These are phyloP conservation scores for Lepraria neglecta DNA, from an alignment of 495 filamentous ascomycete species.

Conservation along the genomic window DNA sequence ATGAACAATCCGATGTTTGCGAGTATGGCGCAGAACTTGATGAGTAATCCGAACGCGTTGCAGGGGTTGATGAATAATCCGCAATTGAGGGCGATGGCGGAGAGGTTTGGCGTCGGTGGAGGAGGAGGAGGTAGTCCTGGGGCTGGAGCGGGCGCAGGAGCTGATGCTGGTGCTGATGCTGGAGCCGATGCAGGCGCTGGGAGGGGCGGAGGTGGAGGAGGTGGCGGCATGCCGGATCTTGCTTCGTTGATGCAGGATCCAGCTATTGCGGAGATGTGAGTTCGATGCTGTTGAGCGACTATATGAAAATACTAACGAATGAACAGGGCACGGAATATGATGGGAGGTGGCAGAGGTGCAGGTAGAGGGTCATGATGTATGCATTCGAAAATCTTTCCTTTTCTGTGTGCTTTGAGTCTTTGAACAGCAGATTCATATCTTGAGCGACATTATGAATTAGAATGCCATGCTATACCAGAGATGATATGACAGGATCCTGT, in stretches of 20 bases:
- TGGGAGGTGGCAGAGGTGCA: constrained; percentile 52
- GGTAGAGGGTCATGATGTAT: constrained; percentile 35
- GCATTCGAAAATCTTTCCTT: not conserved
- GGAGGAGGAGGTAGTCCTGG: constrained; percentile 39
- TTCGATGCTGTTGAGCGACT: constrained; percentile 22
- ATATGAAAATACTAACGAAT: constrained; percentile 8
- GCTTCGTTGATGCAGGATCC: constrained; percentile 81
- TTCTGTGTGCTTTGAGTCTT: too few relatives aligned
- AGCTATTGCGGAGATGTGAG: constrained; percentile 87
- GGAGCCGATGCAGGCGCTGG: not conserved
- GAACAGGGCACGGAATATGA: constrained; percentile 66
- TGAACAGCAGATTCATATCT: too few relatives aligned
- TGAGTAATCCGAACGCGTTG: constrained; percentile 91
- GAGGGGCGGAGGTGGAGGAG: constrained; percentile 27
- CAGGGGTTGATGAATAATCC: constrained; percentile 90
- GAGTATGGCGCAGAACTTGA: constrained; percentile 90
- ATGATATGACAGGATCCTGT: too few relatives aligned
- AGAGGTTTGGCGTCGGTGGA: constrained; percentile 51
- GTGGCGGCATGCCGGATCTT: constrained; percentile 76
- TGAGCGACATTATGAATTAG: constrained; percentile 2
- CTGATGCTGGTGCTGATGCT: constrained; percentile 3
- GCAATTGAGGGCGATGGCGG: constrained; percentile 73
- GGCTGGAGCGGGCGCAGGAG: constrained; percentile 28
- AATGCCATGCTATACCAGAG: not conserved
- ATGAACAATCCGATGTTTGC: constrained; percentile 99